Base-by-base conservation (phyloP, 306 rosid genomes). In the apple (Malus domestica) region DNA sequence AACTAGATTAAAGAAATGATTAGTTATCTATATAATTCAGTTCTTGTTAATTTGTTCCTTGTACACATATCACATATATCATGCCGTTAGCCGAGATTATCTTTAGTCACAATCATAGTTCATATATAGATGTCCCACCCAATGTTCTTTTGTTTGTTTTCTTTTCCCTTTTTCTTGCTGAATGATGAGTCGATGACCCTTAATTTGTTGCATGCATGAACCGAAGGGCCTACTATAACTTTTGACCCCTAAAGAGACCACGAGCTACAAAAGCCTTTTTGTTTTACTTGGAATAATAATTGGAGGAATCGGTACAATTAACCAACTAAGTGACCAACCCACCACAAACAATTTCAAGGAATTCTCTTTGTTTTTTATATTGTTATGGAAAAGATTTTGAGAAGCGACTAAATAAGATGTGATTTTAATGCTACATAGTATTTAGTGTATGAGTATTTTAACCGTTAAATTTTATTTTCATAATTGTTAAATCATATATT, bases 161-260 rank as follows among this genome's bases (percentile, higher is more conserved):
- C 67, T 57, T 22, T 58, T 2, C 11, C 22, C 23, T 4, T 72
- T 42, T 35, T 42, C 7, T 11, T 58, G 60, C 15, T 65, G 77
- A 64, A 35, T 35, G 42, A 35, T 35, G 42, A 35, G 42, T 38
- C 3, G 82, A 44, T 79, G 82, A 79, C 82, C 73, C 25, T n/a
- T 49, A 27, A 15, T 42, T 55, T 73, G 74, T 73, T 66, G 69
- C 82, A 72, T 79, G 82, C 82, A 72, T 72, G 68, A 76, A 76
- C 60, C 73, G 9, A 4, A 3, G 42, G 8, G 20, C 33, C 13
- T 18, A 15, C 13, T 19, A 58, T 57, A 22, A 2, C 20, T 76
- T 76, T 76, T 68, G 68, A 76, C 80, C 42, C 68, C 30, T 2
- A n/a, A 52, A 20, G 49, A 67, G 58, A 49, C 74, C 59, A 27